Evolutionary conservation across 176 grass and related monocot genomes (phyloP).

Genomic region (Tillandsia fasciculata): DNA sequence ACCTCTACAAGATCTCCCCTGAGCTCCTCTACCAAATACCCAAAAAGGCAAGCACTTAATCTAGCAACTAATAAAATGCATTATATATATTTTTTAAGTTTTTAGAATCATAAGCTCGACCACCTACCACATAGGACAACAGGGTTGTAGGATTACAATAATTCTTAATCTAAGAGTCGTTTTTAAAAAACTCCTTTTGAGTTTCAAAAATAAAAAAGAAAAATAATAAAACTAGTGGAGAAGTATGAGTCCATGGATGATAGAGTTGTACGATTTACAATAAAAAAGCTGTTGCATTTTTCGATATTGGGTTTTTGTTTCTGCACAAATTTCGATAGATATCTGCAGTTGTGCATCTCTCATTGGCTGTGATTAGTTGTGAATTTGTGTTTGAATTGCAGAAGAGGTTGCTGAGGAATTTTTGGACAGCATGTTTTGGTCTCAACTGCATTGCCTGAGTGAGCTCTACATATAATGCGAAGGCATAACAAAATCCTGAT

Average conservation of each 20-base stretch:
- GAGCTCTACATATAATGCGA: background rate
- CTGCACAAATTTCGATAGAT: too few species aligned
- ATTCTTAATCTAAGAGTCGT: too few species aligned
- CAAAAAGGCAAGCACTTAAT: constrained; percentile 37
- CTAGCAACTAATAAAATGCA: too few species aligned
- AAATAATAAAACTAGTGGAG: background rate
- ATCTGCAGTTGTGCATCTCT: background rate
- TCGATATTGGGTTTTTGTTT: too few species aligned
- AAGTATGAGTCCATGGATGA: background rate
- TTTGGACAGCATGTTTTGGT: constrained; percentile 63
- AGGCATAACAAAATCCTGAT: constrained; percentile 11
- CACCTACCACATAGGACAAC: too few species aligned
- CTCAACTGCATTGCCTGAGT: constrained; percentile 68
- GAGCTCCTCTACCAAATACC: constrained; percentile 64
- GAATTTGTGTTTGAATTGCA: constrained; percentile 23
- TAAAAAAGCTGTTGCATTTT: background rate
- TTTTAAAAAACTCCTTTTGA: too few species aligned
- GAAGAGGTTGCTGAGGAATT: constrained; percentile 67
- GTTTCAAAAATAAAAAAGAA: background rate
- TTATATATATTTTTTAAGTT: too few species aligned
- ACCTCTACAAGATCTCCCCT: constrained; percentile 83
- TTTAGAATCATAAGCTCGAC: too few species aligned
- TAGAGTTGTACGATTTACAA: background rate
- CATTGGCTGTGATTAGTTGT: constrained; percentile 7
- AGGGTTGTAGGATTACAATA: too few species aligned